phyloP scores from a whole-genome alignment of 2,329 filamentous ascomycete species.

The Pseudogymnoascus verrucosus region DNA sequence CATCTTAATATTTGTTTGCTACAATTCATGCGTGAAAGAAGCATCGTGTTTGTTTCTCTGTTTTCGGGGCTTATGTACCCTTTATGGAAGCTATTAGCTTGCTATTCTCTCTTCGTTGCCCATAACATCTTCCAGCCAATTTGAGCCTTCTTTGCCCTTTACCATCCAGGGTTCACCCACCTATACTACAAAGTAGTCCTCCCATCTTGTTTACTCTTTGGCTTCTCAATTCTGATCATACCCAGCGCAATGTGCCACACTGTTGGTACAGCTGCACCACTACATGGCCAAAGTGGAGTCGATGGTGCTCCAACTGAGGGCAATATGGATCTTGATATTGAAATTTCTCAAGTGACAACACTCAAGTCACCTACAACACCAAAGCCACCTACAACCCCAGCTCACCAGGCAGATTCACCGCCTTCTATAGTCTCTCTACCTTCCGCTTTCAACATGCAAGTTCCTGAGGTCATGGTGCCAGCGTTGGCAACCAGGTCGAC shows the following conservation, averaged over 20 bases:
- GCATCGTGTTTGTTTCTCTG: neutral
- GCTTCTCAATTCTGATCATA: neutral
- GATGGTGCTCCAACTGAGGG: neutral
- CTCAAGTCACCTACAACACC: neutral
- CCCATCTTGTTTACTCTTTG: neutral
- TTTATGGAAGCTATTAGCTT: neutral
- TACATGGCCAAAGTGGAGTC: neutral
- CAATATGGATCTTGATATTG: neutral
- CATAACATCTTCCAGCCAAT: neutral
- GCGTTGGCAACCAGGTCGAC: slow-evolving; percentile 21
- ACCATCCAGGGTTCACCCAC: neutral
- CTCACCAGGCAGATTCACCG: neutral
- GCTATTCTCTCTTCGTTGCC: neutral
- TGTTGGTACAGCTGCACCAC: neutral
- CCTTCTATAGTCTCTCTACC: neutral
- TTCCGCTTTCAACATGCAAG: neutral
- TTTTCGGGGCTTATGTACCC: neutral
- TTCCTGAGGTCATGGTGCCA: slow-evolving; percentile 8
- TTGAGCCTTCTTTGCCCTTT: neutral
- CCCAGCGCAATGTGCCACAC: neutral
- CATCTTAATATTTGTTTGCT: neutral
- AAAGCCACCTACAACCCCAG: neutral
- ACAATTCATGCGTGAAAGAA: neutral
- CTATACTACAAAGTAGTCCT: neutral
- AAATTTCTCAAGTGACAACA: neutral